These are phyloP conservation scores for Suillus subalutaceus DNA, from an alignment of 768 basidiomycete species.

Conservation along the genomic window DNA sequence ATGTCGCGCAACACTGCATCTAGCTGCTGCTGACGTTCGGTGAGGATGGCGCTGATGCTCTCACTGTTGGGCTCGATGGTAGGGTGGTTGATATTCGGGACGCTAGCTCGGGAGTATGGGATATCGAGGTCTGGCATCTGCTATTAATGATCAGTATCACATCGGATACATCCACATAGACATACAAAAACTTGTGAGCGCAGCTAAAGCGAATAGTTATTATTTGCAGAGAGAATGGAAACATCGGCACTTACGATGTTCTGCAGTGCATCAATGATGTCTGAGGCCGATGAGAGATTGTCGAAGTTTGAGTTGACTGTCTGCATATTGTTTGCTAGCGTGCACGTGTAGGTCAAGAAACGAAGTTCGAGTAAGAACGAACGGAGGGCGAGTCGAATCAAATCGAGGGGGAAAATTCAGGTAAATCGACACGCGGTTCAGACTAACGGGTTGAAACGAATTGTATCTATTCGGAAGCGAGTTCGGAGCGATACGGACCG, in stretches of 20 bases:
- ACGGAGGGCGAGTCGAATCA: too few relatives aligned
- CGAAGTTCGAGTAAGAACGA: too few relatives aligned
- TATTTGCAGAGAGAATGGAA: not conserved
- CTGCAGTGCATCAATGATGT: not conserved
- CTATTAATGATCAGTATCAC: not conserved
- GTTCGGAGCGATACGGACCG: too few relatives aligned
- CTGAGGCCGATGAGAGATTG: not conserved
- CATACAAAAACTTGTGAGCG: not conserved
- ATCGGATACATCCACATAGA: not conserved
- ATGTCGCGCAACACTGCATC: slow-evolving; percentile 19
- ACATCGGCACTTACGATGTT: not conserved
- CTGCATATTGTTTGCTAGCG: not conserved
- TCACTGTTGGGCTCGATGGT: too few relatives aligned
- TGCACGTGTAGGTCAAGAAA: not conserved
- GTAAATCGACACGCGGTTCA: too few relatives aligned
- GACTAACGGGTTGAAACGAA: too few relatives aligned
- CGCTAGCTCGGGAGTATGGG: too few relatives aligned
- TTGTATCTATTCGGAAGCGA: too few relatives aligned
- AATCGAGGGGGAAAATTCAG: too few relatives aligned
- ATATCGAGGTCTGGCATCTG: not conserved
- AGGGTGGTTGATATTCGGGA: too few relatives aligned
- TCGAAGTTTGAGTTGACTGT: too few relatives aligned
- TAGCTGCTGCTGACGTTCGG: slow-evolving; percentile 19
- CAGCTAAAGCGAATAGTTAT: not conserved
- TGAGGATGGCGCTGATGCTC: slow-evolving; percentile 15